These are phyloP conservation scores for Pseudocercospora cruenta DNA, from an alignment of 2,329 filamentous ascomycete genomes.

Conservation along the genomic window DNA sequence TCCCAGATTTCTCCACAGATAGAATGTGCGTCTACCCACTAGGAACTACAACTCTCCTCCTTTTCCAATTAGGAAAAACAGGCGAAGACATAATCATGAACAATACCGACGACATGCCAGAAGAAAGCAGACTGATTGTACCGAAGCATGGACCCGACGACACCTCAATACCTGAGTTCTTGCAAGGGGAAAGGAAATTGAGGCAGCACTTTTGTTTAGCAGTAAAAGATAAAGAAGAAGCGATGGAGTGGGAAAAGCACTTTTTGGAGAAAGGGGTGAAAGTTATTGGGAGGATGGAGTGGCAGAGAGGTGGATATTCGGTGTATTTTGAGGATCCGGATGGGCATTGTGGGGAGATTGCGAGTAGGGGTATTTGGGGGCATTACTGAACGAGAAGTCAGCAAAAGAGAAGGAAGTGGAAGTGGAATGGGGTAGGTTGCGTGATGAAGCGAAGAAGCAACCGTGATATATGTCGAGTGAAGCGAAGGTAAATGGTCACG, in stretches of 20 bases:
- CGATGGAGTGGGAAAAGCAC: constrained; percentile 16
- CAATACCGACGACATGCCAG: neutral
- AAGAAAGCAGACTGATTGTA: neutral
- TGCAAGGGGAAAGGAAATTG: constrained; percentile 9
- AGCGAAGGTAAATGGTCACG: too few species aligned
- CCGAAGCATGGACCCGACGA: constrained; percentile 17
- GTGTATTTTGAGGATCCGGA: constrained; percentile 24
- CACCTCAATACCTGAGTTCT: constrained; percentile 2
- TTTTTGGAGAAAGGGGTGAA: constrained; percentile 2
- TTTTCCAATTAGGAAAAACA: constrained; percentile 19
- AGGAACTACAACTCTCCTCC: constrained; percentile 16
- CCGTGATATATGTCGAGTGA: too few species aligned
- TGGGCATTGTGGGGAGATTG: constrained; percentile 22
- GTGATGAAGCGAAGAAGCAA: too few species aligned
- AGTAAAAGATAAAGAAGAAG: constrained; percentile 15
- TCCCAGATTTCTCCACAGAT: constrained; percentile 13
- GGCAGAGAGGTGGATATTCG: constrained; percentile 20
- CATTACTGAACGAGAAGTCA: constrained; percentile 11
- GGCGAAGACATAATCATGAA: constrained; percentile 10
- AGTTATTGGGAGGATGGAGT: constrained; percentile 18
- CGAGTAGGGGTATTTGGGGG: constrained; percentile 21
- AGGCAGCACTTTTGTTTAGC: constrained; percentile 21
- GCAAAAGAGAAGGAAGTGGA: too few species aligned
- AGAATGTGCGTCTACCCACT: constrained; percentile 19
- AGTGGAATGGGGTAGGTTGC: too few species aligned